Conservation (phyloP, 495 filamentous ascomycete genomes). For the Podospora bellae-mahoneyi region DNA sequence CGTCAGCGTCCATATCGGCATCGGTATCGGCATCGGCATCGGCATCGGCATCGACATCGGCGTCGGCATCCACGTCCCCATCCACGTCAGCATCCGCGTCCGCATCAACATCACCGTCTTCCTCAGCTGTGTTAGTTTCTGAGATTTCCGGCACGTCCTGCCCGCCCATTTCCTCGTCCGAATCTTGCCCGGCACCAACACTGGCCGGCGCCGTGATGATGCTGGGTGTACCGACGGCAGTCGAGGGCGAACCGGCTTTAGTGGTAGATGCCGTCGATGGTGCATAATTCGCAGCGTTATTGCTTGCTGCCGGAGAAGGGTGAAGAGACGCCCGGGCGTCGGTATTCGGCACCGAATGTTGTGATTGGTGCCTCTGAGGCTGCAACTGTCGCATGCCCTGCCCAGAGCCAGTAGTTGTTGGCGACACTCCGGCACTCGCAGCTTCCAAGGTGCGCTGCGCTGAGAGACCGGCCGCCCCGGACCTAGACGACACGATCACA, state of each 20-base stretch:
- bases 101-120: slow-evolving; percentile 8
- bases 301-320: not conserved
- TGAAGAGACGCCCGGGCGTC: not conserved
- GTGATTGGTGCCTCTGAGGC: not conserved
- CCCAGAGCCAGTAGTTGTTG: not conserved
- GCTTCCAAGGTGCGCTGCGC: not conserved
- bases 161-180: slow-evolving; percentile 9
- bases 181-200: slow-evolving; percentile 23
- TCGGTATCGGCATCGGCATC: not conserved
- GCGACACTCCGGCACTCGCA: not conserved
- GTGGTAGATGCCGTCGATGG: not conserved
- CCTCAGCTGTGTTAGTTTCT: not conserved
- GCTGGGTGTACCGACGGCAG: slow-evolving; percentile 4
- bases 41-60: not conserved
- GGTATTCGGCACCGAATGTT: not conserved
- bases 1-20: not conserved
- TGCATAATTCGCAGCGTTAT: not conserved
- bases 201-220: not conserved
- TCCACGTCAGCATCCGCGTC: slow-evolving; percentile 27
- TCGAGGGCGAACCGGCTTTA: not conserved
- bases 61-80: slow-evolving; percentile 26
- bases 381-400: not conserved
- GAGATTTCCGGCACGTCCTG: not conserved
- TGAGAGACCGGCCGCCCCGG: slow-evolving; percentile 11
- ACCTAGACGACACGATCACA: slow-evolving; percentile 43